These are phyloP conservation scores for Crithidia thermophila DNA, from an alignment of 208 protist species.

Conservation along the genomic window DNA sequence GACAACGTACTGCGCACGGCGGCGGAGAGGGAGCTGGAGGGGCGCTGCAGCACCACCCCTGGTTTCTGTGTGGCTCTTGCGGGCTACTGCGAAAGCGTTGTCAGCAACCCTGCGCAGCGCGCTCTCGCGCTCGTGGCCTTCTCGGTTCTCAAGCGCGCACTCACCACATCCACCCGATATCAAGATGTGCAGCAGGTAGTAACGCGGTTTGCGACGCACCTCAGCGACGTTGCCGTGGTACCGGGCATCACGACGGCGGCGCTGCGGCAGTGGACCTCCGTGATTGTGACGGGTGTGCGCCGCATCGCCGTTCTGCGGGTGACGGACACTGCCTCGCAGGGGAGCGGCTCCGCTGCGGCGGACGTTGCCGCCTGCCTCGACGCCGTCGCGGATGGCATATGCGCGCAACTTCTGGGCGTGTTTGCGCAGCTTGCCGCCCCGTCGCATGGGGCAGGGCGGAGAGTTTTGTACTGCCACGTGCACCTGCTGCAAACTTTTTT, in stretches of 20 bases:
- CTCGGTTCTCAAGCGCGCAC: constrained; percentile 50
- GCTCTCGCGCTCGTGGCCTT: constrained; percentile 38
- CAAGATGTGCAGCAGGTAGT: constrained; percentile 24
- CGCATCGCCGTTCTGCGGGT: constrained; percentile 15
- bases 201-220: constrained; percentile 9
- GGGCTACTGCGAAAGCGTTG: constrained; percentile 21
- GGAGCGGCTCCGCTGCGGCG: neutral
- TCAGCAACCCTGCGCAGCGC: neutral
- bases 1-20: constrained; percentile 44
- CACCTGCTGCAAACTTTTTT: constrained; percentile 23
- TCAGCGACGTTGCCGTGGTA: constrained; percentile 7
- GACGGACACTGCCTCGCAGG: neutral
- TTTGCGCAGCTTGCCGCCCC: constrained; percentile 12
- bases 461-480: constrained; percentile 15
- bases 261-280: constrained; percentile 19
- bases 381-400: neutral
- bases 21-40: constrained; percentile 53
- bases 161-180: constrained; percentile 1
- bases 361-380: neutral
- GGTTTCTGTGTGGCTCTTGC: constrained; percentile 37
- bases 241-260: neutral
- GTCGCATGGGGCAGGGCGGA: neutral
- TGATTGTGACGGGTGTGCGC: constrained; percentile 5
- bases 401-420: constrained; percentile 6
- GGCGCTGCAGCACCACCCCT: constrained; percentile 15